phyloP scores from a whole-genome alignment of 2,329 filamentous ascomycete species.

The Biscogniauxia marginata region DNA sequence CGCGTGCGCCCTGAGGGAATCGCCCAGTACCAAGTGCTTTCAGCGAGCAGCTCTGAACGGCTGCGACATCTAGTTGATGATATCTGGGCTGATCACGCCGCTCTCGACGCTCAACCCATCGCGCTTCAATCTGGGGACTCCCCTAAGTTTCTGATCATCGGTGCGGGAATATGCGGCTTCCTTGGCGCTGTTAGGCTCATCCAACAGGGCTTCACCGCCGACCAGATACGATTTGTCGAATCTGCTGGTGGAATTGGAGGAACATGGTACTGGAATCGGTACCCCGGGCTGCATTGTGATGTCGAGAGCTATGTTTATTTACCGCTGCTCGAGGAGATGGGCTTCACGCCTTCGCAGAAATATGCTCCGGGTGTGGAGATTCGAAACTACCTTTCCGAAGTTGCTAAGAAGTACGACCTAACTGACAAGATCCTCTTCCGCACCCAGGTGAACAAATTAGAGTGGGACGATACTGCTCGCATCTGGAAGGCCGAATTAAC shows the following conservation, averaged over 20 bases:
- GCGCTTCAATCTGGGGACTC: slow-evolving; percentile 23
- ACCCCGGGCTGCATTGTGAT: slow-evolving; percentile 54
- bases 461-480: slow-evolving; percentile 45
- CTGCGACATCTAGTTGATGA: slow-evolving; percentile 31
- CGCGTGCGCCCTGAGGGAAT: slow-evolving; percentile 28
- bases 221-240: slow-evolving; percentile 43
- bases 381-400: slow-evolving; percentile 42
- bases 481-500: slow-evolving; percentile 27
- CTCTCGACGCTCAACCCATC: slow-evolving; percentile 25
- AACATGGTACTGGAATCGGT: slow-evolving; percentile 53
- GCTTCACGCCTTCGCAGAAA: slow-evolving; percentile 53
- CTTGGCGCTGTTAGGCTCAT: slow-evolving; percentile 32
- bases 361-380: slow-evolving; percentile 40
- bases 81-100: slow-evolving; percentile 30
- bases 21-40: slow-evolving; percentile 24
- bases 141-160: slow-evolving; percentile 30
- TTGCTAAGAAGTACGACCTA: slow-evolving; percentile 45
- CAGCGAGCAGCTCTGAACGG: slow-evolving; percentile 25
- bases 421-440: slow-evolving; percentile 46
- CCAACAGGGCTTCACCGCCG: slow-evolving; percentile 33
- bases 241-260: slow-evolving; percentile 46
- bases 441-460: slow-evolving; percentile 39
- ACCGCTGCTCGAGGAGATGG: slow-evolving; percentile 59
- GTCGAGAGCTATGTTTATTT: slow-evolving; percentile 60
- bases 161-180: slow-evolving; percentile 29